A percentile compares a stretch with the other conserved stretches of the same genome.
phyloP scores from a whole-genome alignment of 441 rosid genomes.

The Adansonia rubrostipa region DNA sequence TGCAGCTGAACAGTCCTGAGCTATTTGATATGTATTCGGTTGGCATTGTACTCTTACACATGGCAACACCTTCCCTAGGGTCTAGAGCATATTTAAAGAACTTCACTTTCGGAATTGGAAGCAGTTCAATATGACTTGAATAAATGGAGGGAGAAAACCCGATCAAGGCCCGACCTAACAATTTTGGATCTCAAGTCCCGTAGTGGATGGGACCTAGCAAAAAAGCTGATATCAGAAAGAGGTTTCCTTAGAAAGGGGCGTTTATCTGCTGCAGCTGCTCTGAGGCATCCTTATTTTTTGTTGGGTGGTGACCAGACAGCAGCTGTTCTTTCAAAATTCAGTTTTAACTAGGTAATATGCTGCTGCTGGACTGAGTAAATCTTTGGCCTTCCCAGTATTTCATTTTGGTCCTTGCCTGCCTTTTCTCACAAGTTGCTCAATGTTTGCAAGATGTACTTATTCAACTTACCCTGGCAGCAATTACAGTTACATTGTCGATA shows the following conservation, averaged over 20 bases:
- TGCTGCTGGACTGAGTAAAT: constrained; percentile 26
- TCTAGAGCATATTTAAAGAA: constrained; percentile 75
- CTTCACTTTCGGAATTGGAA: constrained; percentile 72
- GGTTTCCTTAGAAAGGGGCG: constrained; percentile 79
- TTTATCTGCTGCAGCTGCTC: constrained; percentile 87
- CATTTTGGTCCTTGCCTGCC: background rate
- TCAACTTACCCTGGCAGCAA: background rate
- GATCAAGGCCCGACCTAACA: constrained; percentile 71
- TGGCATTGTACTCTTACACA: constrained; percentile 89
- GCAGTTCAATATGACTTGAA: constrained; percentile 63
- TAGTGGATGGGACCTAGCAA: constrained; percentile 94
- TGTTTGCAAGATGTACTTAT: constrained; percentile 10
- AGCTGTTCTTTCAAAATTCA: constrained; percentile 73
- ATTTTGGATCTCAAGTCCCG: constrained; percentile 88
- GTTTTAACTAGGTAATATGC: constrained; percentile 53
- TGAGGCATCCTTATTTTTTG: constrained; percentile 93
- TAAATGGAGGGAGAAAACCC: constrained; percentile 69
- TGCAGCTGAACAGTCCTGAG: constrained; percentile 94
- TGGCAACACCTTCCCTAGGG: constrained; percentile 83
- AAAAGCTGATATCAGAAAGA: constrained; percentile 78
- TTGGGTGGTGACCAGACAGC: constrained; percentile 86
- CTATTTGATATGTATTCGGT: constrained; percentile 89
- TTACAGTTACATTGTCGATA: constrained; percentile 14
- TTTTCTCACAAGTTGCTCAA: background rate
- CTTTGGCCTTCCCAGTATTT: background rate